Conservation (phyloP, 129 eudicot species). For the Centrapalus pauciflorus region DNA sequence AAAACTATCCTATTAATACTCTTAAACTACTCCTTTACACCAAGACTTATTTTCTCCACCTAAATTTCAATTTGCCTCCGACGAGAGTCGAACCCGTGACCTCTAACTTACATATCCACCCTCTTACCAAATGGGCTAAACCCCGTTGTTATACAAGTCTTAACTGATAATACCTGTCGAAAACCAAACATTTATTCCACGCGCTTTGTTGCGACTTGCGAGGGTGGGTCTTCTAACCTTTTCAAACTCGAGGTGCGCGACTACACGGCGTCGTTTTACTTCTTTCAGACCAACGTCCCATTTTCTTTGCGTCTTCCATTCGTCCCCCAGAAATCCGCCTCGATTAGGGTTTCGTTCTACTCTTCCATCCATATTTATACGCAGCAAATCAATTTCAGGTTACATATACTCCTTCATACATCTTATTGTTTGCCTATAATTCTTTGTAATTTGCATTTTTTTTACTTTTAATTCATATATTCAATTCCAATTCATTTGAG, state of each 20-base stretch:
- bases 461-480: background rate
- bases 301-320: conserved; percentile 10
- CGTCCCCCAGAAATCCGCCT: conserved; percentile 13
- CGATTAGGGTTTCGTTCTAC: conserved; percentile 31
- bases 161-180: too few relatives aligned
- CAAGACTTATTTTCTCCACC: too few relatives aligned
- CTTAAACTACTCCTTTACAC: too few relatives aligned
- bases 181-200: background rate
- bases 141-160: too few relatives aligned
- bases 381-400: conserved; percentile 22
- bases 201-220: conserved; percentile 25
- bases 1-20: too few relatives aligned
- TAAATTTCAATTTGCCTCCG: too few relatives aligned
- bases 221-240: background rate
- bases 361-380: conserved; percentile 1
- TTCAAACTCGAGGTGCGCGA: conserved; percentile 7
- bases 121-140: too few relatives aligned
- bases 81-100: too few relatives aligned
- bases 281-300: conserved; percentile 3
- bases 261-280: conserved; percentile 29
- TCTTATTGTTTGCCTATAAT: background rate
- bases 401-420: background rate
- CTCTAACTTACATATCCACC: too few relatives aligned
- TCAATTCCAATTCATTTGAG: background rate
- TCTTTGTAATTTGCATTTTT: background rate